Evolutionary conservation across 345 rosid species (phyloP).

Genomic region (Kandelia obovata): DNA sequence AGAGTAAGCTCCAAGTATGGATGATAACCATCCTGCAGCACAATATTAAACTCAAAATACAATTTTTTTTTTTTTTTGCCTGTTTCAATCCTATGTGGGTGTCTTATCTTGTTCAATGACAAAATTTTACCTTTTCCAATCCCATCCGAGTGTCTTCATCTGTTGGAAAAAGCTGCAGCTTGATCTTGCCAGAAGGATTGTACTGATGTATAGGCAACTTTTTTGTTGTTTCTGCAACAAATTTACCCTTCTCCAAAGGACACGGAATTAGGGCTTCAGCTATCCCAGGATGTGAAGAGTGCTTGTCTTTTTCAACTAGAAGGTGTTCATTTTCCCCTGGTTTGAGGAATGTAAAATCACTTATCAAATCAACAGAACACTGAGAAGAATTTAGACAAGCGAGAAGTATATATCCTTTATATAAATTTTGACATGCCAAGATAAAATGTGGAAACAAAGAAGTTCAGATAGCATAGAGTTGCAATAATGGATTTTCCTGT

Average conservation of each 20-base stretch:
- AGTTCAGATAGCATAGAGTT: neutral
- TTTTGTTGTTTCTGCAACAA: conserved; percentile 17
- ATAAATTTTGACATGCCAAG: neutral
- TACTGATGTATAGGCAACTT: conserved; percentile 18
- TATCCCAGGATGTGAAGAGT: conserved; percentile 21
- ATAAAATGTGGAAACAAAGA: neutral
- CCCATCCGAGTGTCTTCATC: conserved; percentile 60
- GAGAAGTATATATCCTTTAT: neutral
- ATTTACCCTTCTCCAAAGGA: conserved; percentile 12
- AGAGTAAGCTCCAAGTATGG: conserved; percentile 90
- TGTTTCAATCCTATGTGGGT: neutral
- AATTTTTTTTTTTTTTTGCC: neutral
- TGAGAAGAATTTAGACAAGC: neutral
- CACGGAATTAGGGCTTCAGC: conserved; percentile 16
- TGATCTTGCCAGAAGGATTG: conserved; percentile 47
- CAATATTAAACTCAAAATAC: conserved; percentile 5
- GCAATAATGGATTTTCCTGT: neutral
- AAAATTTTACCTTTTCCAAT: conserved; percentile 61
- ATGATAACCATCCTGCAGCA: conserved; percentile 68
- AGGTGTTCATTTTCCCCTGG: conserved; percentile 18
- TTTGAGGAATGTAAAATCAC: conserved; percentile 5
- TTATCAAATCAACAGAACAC: neutral
- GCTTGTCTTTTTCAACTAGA: conserved; percentile 21
- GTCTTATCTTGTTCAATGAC: neutral
- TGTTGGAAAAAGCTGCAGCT: conserved; percentile 82